These are phyloP conservation scores for Botryotinia narcissicola DNA, from an alignment of 2,329 filamentous ascomycete species.

Conservation along the genomic window DNA sequence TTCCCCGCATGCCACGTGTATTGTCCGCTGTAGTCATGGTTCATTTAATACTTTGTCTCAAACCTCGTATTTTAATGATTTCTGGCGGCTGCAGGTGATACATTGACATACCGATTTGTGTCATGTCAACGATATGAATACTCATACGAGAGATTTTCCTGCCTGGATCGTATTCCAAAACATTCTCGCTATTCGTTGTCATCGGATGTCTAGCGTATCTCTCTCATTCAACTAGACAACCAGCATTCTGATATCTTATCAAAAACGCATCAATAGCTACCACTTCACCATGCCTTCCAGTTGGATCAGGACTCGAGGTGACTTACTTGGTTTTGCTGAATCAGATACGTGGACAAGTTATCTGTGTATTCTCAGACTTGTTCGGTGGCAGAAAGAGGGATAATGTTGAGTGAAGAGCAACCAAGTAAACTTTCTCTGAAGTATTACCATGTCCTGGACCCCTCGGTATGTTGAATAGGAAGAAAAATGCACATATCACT, in stretches of 20 bases:
- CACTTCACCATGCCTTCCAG: background rate
- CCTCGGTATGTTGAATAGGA: background rate
- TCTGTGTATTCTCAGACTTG: too few species aligned
- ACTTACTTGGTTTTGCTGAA: background rate
- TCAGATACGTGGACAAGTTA: background rate
- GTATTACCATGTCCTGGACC: background rate
- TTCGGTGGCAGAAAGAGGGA: background rate
- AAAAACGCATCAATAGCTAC: background rate
- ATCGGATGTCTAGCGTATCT: background rate
- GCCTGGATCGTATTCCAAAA: background rate
- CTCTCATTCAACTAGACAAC: background rate
- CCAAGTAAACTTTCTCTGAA: background rate
- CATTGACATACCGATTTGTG: background rate
- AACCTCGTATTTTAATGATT: too few species aligned
- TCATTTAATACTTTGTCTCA: too few species aligned
- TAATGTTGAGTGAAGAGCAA: background rate
- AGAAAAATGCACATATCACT: fast-evolving
- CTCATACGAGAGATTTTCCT: background rate
- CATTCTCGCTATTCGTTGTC: background rate
- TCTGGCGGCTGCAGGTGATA: too few species aligned
- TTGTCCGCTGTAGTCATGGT: too few species aligned
- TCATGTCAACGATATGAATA: background rate
- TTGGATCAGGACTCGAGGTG: background rate
- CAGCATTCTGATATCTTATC: background rate
- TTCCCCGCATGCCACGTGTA: fast-evolving